A percentile compares a stretch with the other conserved stretches of the same genome.
phyloP scores from a whole-genome alignment of 2,329 filamentous ascomycete species.

The Scytalidium sp. region DNA sequence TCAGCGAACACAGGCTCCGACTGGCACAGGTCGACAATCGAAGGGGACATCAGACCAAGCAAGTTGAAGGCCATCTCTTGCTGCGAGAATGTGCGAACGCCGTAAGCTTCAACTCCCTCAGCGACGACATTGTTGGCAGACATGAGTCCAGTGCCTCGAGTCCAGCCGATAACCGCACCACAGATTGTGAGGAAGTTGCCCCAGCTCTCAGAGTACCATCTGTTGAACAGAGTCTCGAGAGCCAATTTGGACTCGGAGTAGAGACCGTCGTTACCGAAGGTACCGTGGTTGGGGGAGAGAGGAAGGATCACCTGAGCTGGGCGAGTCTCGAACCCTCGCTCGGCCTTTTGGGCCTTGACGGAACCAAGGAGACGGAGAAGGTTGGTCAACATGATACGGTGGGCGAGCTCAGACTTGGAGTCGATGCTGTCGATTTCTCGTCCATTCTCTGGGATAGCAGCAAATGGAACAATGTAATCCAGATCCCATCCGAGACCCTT shows the following conservation, averaged over 20 bases:
- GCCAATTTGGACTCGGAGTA: slow-evolving; percentile 98
- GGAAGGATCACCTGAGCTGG: slow-evolving; percentile 96
- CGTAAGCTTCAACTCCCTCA: slow-evolving; percentile 93
- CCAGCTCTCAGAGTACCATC: slow-evolving; percentile 98
- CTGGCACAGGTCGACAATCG: slow-evolving; percentile 94
- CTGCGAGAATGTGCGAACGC: slow-evolving; percentile 97
- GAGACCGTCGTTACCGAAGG: slow-evolving; percentile 94
- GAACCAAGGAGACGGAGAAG: slow-evolving; percentile 84
- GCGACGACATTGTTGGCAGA: slow-evolving; percentile 96
- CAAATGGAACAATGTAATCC: slow-evolving; percentile 93
- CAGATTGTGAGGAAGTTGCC: slow-evolving; percentile 97
- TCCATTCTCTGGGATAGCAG: slow-evolving; percentile 95
- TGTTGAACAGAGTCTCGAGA: slow-evolving; percentile 95
- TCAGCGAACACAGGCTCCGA: slow-evolving; percentile 94
- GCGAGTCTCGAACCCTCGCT: slow-evolving; percentile 87
- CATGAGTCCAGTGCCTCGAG: slow-evolving; percentile 97
- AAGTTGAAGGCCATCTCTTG: slow-evolving; percentile 99
- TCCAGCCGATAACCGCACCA: slow-evolving; percentile 98
- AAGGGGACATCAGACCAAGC: slow-evolving; percentile 90
- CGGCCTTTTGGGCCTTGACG: slow-evolving; percentile 87
- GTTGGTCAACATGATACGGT: slow-evolving; percentile 99
- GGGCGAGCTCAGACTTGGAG: slow-evolving; percentile 95
- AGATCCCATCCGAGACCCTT: slow-evolving; percentile 97
- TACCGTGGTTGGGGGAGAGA: slow-evolving; percentile 96
- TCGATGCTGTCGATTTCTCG: slow-evolving; percentile 96